These are phyloP conservation scores for Talaromyces sp. DNA, from an alignment of 2,329 filamentous ascomycete genomes.

Conservation along the genomic window DNA sequence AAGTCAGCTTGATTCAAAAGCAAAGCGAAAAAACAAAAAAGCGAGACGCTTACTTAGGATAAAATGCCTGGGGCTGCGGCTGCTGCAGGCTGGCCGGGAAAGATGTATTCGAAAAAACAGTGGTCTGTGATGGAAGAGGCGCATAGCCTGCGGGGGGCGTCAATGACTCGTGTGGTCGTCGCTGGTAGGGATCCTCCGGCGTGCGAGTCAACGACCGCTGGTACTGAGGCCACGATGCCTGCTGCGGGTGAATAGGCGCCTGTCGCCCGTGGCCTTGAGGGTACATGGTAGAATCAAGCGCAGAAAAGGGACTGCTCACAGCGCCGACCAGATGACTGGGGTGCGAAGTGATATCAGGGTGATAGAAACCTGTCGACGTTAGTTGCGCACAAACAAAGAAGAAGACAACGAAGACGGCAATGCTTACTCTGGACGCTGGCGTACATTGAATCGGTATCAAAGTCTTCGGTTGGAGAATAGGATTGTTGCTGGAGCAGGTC, in stretches of 20 bases:
- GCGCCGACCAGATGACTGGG: slow-evolving; percentile 20
- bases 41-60: slow-evolving; percentile 17
- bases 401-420: too few species aligned
- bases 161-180: slow-evolving; percentile 6
- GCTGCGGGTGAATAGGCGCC: slow-evolving; percentile 17
- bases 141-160: slow-evolving; percentile 6
- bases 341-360: slow-evolving; percentile 6
- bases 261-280: slow-evolving; percentile 15
- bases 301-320: slow-evolving; percentile 21
- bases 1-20: not conserved
- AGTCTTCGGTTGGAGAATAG: not conserved
- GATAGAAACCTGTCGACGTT: slow-evolving; percentile 1
- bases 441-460: slow-evolving; percentile 11
- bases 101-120: slow-evolving; percentile 14
- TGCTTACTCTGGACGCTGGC: slow-evolving; percentile 8
- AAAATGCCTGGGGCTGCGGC: slow-evolving; percentile 15
- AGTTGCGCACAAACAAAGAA: not conserved
- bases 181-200: slow-evolving; percentile 9
- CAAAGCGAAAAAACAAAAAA: slow-evolving; percentile 2
- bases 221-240: slow-evolving; percentile 15
- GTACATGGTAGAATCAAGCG: slow-evolving; percentile 20
- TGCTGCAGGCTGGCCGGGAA: slow-evolving; percentile 16
- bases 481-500: not conserved
- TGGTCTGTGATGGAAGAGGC: slow-evolving; percentile 8
- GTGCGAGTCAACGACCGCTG: slow-evolving; percentile 7